Evolutionary conservation across 495 filamentous ascomycete species (phyloP).

Genomic region (Lasiosphaeria miniovina): DNA sequence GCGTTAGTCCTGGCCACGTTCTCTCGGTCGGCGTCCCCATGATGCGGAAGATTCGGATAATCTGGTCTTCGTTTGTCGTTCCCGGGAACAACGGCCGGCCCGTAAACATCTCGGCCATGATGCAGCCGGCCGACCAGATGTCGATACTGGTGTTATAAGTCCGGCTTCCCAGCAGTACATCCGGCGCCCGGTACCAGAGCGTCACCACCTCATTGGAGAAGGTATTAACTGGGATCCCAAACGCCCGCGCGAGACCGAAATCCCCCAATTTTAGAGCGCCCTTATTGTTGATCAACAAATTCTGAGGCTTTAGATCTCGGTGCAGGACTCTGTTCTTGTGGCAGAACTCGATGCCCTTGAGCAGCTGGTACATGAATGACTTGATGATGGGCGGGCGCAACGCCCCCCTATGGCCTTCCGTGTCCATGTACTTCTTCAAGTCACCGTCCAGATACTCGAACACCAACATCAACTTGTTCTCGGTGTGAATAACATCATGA

Average conservation of each 20-base stretch:
- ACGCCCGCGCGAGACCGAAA: slow-evolving; percentile 88
- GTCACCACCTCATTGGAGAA: slow-evolving; percentile 98
- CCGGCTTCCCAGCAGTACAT: slow-evolving; percentile 83
- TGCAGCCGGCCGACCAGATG: slow-evolving; percentile 96
- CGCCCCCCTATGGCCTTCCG: slow-evolving; percentile 74
- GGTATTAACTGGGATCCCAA: slow-evolving; percentile 96
- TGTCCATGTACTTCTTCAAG: slow-evolving; percentile 99
- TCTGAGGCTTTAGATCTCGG: slow-evolving; percentile 94
- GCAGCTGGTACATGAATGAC: slow-evolving; percentile 94
- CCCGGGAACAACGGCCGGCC: slow-evolving; percentile 90
- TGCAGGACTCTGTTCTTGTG: slow-evolving; percentile 94
- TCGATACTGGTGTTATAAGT: slow-evolving; percentile 98
- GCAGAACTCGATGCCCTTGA: slow-evolving; percentile 93
- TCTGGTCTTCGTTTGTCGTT: slow-evolving; percentile 94
- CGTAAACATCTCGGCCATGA: slow-evolving; percentile 98
- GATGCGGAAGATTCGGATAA: slow-evolving; percentile 91
- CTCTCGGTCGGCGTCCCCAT: slow-evolving; percentile 95
- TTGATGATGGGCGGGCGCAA: slow-evolving; percentile 86
- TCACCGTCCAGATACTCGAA: slow-evolving; percentile 99
- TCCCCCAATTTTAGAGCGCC: slow-evolving; percentile 91
- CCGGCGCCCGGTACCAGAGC: slow-evolving; percentile 92
- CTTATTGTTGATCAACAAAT: slow-evolving; percentile 90
- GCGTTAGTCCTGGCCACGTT: slow-evolving; percentile 86
- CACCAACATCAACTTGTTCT: slow-evolving; percentile 99
- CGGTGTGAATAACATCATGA: slow-evolving; percentile 98